These are phyloP conservation scores for Teunomyces funiuensis DNA, from an alignment of 805 yeast species.

Conservation along the genomic window DNA sequence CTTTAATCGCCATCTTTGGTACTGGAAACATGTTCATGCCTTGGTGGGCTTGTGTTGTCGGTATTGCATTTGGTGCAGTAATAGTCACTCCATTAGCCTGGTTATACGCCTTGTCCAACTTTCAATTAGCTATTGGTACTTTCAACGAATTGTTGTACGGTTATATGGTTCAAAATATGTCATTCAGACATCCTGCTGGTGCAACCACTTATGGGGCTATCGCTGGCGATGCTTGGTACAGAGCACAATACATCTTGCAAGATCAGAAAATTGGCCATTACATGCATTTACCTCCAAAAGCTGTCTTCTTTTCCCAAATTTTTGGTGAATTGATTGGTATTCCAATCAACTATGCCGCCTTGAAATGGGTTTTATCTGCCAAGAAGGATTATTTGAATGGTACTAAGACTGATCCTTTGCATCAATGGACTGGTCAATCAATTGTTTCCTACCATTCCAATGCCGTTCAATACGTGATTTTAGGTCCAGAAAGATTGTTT, in stretches of 20 bases:
- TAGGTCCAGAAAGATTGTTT: constrained; percentile 48
- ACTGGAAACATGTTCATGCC: constrained; percentile 40
- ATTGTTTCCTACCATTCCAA: constrained; percentile 43
- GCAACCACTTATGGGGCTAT: constrained; percentile 50
- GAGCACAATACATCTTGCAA: constrained; percentile 42
- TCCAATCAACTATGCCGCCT: constrained; percentile 49
- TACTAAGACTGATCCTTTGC: constrained; percentile 40
- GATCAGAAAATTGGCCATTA: constrained; percentile 52
- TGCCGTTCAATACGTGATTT: constrained; percentile 49
- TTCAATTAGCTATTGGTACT: constrained; percentile 53
- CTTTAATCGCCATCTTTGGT: constrained; percentile 32
- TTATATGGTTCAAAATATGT: constrained; percentile 36
- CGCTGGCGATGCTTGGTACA: constrained; percentile 48
- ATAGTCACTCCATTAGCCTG: constrained; percentile 52
- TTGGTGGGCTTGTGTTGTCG: constrained; percentile 46
- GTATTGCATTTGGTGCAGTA: constrained; percentile 42
- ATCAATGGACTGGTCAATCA: constrained; percentile 53
- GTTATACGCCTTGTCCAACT: constrained; percentile 50
- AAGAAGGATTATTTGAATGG: constrained; percentile 41
- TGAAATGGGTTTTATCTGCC: constrained; percentile 45
- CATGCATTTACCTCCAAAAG: constrained; percentile 51
- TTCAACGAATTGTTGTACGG: constrained; percentile 53
- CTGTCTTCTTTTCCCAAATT: constrained; percentile 51
- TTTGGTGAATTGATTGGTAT: constrained; percentile 54
- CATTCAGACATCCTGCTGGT: constrained; percentile 43